Evolutionary conservation across 1,284 basidiomycete genomes (phyloP).

Genomic region (Cutaneotrichosporon curvatum): DNA sequence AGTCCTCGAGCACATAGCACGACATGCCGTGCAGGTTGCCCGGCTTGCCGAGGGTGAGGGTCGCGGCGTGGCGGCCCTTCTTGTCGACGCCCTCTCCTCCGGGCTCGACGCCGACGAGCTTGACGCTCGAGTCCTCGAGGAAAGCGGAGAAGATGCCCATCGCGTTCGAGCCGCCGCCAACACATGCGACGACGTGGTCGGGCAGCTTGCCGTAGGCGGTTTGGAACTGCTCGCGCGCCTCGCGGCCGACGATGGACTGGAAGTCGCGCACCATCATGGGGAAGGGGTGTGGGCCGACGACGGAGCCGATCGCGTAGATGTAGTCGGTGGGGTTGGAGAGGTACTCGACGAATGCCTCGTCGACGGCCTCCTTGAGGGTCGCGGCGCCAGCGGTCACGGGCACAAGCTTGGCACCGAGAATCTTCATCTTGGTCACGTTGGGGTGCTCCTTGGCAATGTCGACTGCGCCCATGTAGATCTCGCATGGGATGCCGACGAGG

Average conservation of each 20-base stretch:
- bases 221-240: constrained; percentile 84
- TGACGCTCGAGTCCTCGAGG: constrained; percentile 72
- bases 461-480: constrained; percentile 93
- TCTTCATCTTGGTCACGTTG: constrained; percentile 96
- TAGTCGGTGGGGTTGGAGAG: constrained; percentile 94
- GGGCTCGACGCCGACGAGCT: constrained; percentile 85
- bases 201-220: constrained; percentile 75
- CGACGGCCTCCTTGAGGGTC: constrained; percentile 93
- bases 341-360: constrained; percentile 53
- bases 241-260: constrained; percentile 88
- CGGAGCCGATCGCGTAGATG: constrained; percentile 89
- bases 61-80: constrained; percentile 82
- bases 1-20: constrained; percentile 87
- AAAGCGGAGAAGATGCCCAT: constrained; percentile 96
- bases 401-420: constrained; percentile 92
- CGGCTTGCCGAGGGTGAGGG: constrained; percentile 77
- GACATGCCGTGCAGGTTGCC: constrained; percentile 90
- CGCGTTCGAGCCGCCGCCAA: constrained; percentile 95
- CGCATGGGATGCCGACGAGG: constrained; percentile 88
- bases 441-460: constrained; percentile 63
- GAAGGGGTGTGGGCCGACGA: constrained; percentile 7
- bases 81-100: constrained; percentile 88
- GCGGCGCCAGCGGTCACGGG: constrained; percentile 89
- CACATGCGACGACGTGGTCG: constrained; percentile 90
- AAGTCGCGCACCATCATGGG: constrained; percentile 86